These are phyloP conservation scores for Sarocladium brachiariae DNA, from an alignment of 2,329 filamentous ascomycete species.

Conservation along the genomic window DNA sequence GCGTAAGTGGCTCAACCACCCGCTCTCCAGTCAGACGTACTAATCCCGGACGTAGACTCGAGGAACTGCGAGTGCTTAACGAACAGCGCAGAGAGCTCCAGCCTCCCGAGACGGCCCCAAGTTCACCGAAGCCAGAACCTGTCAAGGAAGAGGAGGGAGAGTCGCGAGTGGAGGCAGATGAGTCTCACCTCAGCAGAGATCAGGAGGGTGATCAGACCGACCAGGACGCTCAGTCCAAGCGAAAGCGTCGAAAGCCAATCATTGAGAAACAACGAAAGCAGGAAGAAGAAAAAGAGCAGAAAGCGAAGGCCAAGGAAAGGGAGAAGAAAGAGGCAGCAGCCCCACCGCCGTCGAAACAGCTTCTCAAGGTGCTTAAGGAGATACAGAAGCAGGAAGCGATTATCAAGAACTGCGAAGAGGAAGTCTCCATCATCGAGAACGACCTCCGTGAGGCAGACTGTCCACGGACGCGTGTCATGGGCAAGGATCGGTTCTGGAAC, in stretches of 20 bases:
- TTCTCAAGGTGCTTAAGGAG: conserved; percentile 78
- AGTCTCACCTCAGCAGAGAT: conserved; percentile 46
- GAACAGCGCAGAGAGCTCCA: conserved; percentile 67
- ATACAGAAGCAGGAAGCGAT: conserved; percentile 80
- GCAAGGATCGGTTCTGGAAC: conserved; percentile 96
- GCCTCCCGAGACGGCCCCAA: conserved; percentile 21
- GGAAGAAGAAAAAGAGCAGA: conserved; percentile 68
- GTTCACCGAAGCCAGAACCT: conserved; percentile 30
- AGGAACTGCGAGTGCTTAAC: conserved; percentile 64
- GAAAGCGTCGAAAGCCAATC: conserved; percentile 50
- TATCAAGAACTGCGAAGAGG: conserved; percentile 74
- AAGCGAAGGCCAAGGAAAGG: conserved; percentile 60
- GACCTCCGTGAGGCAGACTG: conserved; percentile 92
- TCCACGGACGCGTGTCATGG: conserved; percentile 79
- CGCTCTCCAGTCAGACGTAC: conserved; percentile 8
- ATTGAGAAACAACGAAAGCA: conserved; percentile 68
- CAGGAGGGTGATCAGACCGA: conserved; percentile 64
- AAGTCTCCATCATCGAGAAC: conserved; percentile 80
- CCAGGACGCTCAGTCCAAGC: conserved; percentile 46
- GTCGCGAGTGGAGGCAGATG: conserved; percentile 58
- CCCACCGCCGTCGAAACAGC: conserved; percentile 74
- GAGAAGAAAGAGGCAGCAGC: conserved; percentile 47
- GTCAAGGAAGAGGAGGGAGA: conserved; percentile 50
- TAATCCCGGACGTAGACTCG: conserved; percentile 43
- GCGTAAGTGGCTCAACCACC: conserved; percentile 39